Conservation (phyloP, 2,329 filamentous ascomycete genomes). For the Tricladium varicosporioides region DNA sequence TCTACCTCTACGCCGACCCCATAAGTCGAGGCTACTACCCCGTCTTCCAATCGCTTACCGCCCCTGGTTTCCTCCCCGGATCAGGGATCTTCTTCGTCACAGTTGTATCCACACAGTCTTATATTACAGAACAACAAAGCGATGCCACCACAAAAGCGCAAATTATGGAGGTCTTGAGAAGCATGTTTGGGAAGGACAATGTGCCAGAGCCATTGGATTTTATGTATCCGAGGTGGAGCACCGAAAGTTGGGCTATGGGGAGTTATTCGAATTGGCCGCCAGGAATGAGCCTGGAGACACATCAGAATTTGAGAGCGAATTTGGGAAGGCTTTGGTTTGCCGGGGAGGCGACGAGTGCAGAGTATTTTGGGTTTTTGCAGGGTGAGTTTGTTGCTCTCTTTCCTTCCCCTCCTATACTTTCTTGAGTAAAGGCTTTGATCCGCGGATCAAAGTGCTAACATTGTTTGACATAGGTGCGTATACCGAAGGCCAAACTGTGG, state of each 20-base stretch:
- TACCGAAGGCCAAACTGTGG: constrained; percentile 53
- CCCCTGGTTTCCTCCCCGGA: constrained; percentile 54
- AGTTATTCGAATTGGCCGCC: constrained; percentile 69
- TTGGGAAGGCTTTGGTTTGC: constrained; percentile 61
- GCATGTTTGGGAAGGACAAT: constrained; percentile 47
- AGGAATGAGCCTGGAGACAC: constrained; percentile 60
- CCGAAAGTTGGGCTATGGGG: constrained; percentile 48
- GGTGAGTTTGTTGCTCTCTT: constrained; percentile 34
- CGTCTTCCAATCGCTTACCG: constrained; percentile 62
- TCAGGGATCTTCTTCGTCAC: constrained; percentile 67
- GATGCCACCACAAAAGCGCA: constrained; percentile 48
- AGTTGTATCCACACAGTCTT: constrained; percentile 54
- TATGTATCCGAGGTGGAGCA: constrained; percentile 51
- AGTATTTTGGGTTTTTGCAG: constrained; percentile 66
- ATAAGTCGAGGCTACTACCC: constrained; percentile 44
- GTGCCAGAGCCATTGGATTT: constrained; percentile 52
- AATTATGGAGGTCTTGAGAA: constrained; percentile 23
- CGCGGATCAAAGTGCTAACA: not conserved
- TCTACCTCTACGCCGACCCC: constrained; percentile 25
- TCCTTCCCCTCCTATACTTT: not conserved
- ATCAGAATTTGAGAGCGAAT: constrained; percentile 68
- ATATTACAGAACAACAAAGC: constrained; percentile 56
- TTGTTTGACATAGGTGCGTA: constrained; percentile 39
- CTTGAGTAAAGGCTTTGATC: not conserved
- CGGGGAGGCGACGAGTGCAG: constrained; percentile 59